Evolutionary conservation across 2,329 filamentous ascomycete species (phyloP).

Genomic region (Epichloe festucae): DNA sequence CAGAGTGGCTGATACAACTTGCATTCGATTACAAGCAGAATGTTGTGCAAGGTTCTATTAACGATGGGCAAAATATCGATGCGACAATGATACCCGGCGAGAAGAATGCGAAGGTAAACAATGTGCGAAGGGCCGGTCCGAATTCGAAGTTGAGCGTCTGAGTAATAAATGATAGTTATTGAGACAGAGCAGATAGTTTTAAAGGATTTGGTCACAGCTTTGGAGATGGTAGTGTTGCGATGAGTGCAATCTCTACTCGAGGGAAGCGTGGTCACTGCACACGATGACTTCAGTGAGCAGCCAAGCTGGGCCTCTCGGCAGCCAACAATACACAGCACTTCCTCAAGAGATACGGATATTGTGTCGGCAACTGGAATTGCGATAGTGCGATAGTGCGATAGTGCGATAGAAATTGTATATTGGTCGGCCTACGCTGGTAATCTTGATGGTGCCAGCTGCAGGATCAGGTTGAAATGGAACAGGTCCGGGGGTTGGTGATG

Average conservation of each 20-base stretch:
- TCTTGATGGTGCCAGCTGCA: slow-evolving; percentile 1
- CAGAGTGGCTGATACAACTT: not conserved
- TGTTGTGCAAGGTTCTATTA: not conserved
- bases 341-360: not conserved
- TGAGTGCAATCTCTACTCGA: not conserved
- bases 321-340: slow-evolving; percentile 1
- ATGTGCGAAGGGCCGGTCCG: not conserved
- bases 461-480: not conserved
- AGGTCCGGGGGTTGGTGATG: slow-evolving; percentile 4
- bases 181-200: not conserved
- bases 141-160: not conserved
- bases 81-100: not conserved
- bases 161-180: no score
- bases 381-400: not conserved
- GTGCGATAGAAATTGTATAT: not conserved
- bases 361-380: not conserved
- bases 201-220: not conserved
- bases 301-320: not conserved
- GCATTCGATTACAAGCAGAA: not conserved
- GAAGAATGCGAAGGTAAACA: not conserved
- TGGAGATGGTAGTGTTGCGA: not conserved
- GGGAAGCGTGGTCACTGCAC: not conserved
- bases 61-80: not conserved
- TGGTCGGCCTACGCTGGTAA: slow-evolving; percentile 5
- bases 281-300: not conserved